A percentile compares a stretch with the other conserved stretches of the same genome.
Conservation (phyloP, 2,329 filamentous ascomycete genomes). For the Herpotrichia juniperi region DNA sequence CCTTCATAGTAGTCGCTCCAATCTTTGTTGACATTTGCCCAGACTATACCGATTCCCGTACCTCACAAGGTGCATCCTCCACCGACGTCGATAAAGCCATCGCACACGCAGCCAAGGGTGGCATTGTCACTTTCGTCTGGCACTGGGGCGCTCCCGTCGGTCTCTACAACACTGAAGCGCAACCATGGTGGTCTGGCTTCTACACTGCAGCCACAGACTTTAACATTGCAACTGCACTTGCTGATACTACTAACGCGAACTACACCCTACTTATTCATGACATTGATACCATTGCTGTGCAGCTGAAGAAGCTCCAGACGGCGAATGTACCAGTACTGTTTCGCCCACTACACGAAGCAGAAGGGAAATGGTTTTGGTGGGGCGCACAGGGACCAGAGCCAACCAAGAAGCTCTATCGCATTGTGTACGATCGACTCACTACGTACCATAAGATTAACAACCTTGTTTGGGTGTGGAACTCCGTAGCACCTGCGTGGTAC, state of each 20-base stretch:
- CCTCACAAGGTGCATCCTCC: conserved; percentile 48
- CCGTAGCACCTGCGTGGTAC: conserved; percentile 54
- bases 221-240: conserved; percentile 51
- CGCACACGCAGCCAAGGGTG: conserved; percentile 49
- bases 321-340: conserved; percentile 56
- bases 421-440: conserved; percentile 55
- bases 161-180: conserved; percentile 53
- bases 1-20: background rate
- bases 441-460: conserved; percentile 55
- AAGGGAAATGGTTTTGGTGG: conserved; percentile 62
- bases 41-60: conserved; percentile 55
- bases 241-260: conserved; percentile 52
- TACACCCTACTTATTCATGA: conserved; percentile 56
- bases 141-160: conserved; percentile 57
- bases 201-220: conserved; percentile 59
- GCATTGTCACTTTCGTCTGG: conserved; percentile 57
- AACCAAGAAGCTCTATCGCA: conserved; percentile 51
- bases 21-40: background rate
- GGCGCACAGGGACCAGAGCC: conserved; percentile 55
- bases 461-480: conserved; percentile 60
- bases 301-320: conserved; percentile 52
- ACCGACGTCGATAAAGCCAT: conserved; percentile 57
- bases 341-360: conserved; percentile 58
- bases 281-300: conserved; percentile 56
- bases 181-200: conserved; percentile 58